These are phyloP conservation scores for Lotmaria passim DNA, from an alignment of 208 protist species.

Conservation along the genomic window DNA sequence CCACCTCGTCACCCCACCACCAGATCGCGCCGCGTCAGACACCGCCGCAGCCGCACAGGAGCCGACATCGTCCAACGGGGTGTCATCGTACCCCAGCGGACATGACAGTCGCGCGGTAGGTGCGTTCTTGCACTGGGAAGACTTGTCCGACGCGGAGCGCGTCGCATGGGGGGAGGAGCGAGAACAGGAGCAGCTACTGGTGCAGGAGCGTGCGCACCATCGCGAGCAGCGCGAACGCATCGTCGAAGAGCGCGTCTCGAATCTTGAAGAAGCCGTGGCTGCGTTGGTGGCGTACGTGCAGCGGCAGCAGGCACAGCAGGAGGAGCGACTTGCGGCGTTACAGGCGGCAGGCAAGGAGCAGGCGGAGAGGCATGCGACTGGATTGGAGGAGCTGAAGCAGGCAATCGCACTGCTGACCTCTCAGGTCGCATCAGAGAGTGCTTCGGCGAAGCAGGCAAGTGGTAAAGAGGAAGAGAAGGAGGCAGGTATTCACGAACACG, in stretches of 20 bases:
- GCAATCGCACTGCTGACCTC: constrained; percentile 15
- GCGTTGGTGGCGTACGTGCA: constrained; percentile 51
- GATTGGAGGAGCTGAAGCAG: constrained; percentile 50
- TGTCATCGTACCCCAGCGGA: neutral
- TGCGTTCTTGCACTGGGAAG: constrained; percentile 1
- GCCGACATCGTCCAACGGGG: neutral
- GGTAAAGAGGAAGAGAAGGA: neutral
- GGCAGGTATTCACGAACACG: too few relatives aligned
- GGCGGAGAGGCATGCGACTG: constrained; percentile 36
- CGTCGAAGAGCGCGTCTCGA: constrained; percentile 47
- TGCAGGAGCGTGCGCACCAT: constrained; percentile 26
- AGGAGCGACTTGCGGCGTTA: constrained; percentile 28
- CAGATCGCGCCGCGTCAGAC: neutral
- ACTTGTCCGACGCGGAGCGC: neutral
- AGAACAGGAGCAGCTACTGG: constrained; percentile 24
- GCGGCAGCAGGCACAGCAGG: constrained; percentile 31
- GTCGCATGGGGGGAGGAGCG: constrained; percentile 22
- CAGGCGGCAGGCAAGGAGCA: constrained; percentile 37
- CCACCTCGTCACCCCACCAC: constrained; percentile 16
- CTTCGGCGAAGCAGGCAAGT: neutral
- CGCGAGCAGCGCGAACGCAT: constrained; percentile 27
- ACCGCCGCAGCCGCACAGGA: neutral
- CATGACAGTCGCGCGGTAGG: neutral
- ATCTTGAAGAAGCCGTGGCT: constrained; percentile 64
- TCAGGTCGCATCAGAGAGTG: neutral